phyloP scores from a whole-genome alignment of 2,329 filamentous ascomycete species.

The Apiospora sp. region DNA sequence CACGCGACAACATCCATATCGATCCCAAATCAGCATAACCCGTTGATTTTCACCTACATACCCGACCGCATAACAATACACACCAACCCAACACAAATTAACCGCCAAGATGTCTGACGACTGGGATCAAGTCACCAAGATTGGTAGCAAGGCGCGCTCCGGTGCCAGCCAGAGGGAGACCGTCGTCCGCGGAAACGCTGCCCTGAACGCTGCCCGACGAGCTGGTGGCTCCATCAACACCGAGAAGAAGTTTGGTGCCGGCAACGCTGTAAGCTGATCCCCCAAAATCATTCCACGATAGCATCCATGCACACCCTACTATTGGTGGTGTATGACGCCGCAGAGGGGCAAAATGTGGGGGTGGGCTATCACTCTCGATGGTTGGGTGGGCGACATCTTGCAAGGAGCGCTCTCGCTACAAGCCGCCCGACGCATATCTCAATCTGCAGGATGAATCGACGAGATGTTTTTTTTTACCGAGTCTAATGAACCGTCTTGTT shows the following conservation, averaged over 20 bases:
- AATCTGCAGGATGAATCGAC: background rate
- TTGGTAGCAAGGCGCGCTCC: constrained; percentile 83
- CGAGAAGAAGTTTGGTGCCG: constrained; percentile 87
- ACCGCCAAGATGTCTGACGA: constrained; percentile 72
- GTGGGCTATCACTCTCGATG: constrained; percentile 12
- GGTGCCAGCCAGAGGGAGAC: constrained; percentile 80
- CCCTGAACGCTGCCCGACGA: constrained; percentile 90
- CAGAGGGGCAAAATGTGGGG: constrained; percentile 20
- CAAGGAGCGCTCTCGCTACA: background rate
- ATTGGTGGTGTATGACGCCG: constrained; percentile 15
- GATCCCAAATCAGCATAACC: background rate
- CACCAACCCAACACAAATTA: constrained; percentile 32
- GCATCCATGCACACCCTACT: background rate
- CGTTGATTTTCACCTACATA: background rate
- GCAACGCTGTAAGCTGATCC: constrained; percentile 75
- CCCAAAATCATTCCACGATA: constrained; percentile 20
- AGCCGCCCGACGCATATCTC: background rate
- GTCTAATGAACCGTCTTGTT: background rate
- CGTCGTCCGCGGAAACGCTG: constrained; percentile 82
- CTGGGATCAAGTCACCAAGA: constrained; percentile 91
- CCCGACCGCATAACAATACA: constrained; percentile 1
- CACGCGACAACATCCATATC: constrained; percentile 14
- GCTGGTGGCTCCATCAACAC: constrained; percentile 78
- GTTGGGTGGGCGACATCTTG: background rate
- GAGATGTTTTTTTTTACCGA: no score